Percentiles rank a stretch among this genome's conserved stretches.
Evolutionary conservation across 345 rosid genomes (phyloP).

Genomic region (Orychophragmus violaceus): DNA sequence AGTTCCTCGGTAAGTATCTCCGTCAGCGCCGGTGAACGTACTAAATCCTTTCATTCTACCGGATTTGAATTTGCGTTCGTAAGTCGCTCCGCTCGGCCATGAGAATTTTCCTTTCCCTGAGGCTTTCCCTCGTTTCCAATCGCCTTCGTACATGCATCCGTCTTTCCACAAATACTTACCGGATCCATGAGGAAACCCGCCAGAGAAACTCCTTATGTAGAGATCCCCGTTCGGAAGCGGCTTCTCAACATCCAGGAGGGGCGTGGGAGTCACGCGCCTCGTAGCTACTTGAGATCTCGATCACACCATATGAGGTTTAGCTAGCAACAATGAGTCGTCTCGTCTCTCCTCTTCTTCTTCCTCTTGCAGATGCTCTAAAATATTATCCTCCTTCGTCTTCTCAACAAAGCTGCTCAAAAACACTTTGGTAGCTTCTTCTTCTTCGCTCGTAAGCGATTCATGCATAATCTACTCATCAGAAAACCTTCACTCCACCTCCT

Average conservation of each 20-base stretch:
- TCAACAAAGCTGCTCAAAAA: background rate
- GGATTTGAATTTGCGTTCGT: slow-evolving; percentile 81
- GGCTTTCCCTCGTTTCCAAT: slow-evolving; percentile 92
- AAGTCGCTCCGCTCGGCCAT: slow-evolving; percentile 97
- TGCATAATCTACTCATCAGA: slow-evolving; percentile 12
- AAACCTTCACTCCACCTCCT: background rate
- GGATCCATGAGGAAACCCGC: slow-evolving; percentile 78
- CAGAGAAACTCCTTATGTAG: slow-evolving; percentile 71
- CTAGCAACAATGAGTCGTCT: slow-evolving; percentile 20
- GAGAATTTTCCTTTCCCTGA: slow-evolving; percentile 93
- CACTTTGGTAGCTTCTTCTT: background rate
- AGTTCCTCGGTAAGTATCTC: slow-evolving; percentile 77
- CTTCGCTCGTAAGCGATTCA: slow-evolving; percentile 16
- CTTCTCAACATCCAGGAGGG: slow-evolving; percentile 38
- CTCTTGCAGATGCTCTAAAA: background rate
- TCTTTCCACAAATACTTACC: slow-evolving; percentile 93
- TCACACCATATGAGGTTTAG: slow-evolving; percentile 34
- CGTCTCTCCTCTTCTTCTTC: slow-evolving; percentile 9
- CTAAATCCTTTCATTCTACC: slow-evolving; percentile 92
- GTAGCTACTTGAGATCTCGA: slow-evolving; percentile 62
- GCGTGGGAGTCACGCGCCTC: slow-evolving; percentile 74
- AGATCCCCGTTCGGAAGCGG: slow-evolving; percentile 86
- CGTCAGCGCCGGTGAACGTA: slow-evolving; percentile 81
- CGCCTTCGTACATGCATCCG: slow-evolving; percentile 97
- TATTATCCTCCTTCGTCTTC: background rate